Evolutionary conservation across 2,329 filamentous ascomycete genomes (phyloP).

Genomic region (Scytalidium lignicola): DNA sequence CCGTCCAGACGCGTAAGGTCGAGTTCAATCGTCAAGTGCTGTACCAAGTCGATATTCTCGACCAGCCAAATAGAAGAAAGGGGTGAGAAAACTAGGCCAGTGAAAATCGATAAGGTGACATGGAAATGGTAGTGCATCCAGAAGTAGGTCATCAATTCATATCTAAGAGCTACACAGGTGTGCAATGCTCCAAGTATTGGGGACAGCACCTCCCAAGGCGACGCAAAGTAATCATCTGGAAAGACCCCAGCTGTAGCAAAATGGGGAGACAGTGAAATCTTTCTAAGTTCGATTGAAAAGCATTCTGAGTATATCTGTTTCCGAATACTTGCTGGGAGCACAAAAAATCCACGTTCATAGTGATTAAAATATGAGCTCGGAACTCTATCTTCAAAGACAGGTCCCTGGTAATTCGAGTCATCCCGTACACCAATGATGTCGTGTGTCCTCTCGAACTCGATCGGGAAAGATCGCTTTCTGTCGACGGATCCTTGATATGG

Average conservation of each 20-base stretch:
- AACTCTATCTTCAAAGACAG: not conserved
- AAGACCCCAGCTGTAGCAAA: slow-evolving; percentile 22
- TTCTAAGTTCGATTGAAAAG: slow-evolving; percentile 16
- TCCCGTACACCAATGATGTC: not conserved
- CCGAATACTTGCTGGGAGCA: slow-evolving; percentile 14
- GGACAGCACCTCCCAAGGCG: slow-evolving; percentile 20
- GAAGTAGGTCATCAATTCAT: slow-evolving; percentile 27
- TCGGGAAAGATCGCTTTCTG: not conserved
- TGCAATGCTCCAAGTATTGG: slow-evolving; percentile 16
- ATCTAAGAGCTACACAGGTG: slow-evolving; percentile 14
- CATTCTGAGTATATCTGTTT: slow-evolving; percentile 20
- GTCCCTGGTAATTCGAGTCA: not conserved
- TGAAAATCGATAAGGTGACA: slow-evolving; percentile 22
- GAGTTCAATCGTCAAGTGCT: slow-evolving; percentile 25
- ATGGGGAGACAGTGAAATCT: slow-evolving; percentile 18
- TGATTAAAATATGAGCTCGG: not conserved
- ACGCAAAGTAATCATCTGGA: slow-evolving; percentile 17
- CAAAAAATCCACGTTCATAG: slow-evolving; percentile 8
- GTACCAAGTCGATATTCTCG: slow-evolving; percentile 16
- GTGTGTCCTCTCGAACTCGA: not conserved
- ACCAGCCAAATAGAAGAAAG: slow-evolving; percentile 20
- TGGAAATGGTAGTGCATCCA: slow-evolving; percentile 27
- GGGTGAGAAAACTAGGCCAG: slow-evolving; percentile 18
- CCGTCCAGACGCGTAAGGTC: slow-evolving; percentile 25
- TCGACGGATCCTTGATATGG: not conserved